Evolutionary conservation across 331 rosid species (phyloP).

Genomic region (Cydonia oblonga): DNA sequence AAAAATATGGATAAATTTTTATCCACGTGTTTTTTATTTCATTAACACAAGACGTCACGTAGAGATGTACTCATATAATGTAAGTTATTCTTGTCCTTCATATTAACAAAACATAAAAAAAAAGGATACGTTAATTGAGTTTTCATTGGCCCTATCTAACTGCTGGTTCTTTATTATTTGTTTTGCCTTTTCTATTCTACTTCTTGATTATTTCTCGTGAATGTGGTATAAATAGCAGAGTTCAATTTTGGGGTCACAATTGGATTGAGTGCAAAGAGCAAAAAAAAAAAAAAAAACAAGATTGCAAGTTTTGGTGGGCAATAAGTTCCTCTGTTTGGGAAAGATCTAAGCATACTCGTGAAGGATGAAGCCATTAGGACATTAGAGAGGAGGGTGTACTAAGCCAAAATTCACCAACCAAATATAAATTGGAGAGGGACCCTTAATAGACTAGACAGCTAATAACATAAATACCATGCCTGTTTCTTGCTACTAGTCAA

Average conservation of each 20-base stretch:
- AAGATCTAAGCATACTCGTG: constrained; percentile 2
- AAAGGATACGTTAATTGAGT: neutral
- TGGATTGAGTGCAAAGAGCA: neutral
- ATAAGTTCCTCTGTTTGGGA: constrained; percentile 10
- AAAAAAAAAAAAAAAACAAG: neutral
- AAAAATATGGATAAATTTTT: too few species aligned
- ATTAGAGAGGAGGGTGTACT: neutral
- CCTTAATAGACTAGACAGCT: constrained; percentile 18
- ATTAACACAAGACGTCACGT: too few species aligned
- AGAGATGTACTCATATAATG: rapidly evolving
- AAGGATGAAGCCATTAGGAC: neutral
- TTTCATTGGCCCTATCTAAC: neutral
- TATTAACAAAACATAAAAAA: neutral
- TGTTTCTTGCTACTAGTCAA: constrained; percentile 7
- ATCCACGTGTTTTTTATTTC: too few species aligned
- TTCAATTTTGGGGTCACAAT: neutral
- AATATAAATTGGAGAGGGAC: constrained; percentile 23
- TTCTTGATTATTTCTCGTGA: neutral
- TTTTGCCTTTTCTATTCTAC: neutral
- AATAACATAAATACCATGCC: constrained; percentile 17
- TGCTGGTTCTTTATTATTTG: neutral
- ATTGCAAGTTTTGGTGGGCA: neutral
- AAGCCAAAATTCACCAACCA: constrained; percentile 16
- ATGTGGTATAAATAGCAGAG: neutral
- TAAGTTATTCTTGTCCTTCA: neutral